Percentiles rank a stretch among this genome's conserved stretches.
phyloP scores from a whole-genome alignment of 495 filamentous ascomycete genomes.

The Extremus antarcticus region DNA sequence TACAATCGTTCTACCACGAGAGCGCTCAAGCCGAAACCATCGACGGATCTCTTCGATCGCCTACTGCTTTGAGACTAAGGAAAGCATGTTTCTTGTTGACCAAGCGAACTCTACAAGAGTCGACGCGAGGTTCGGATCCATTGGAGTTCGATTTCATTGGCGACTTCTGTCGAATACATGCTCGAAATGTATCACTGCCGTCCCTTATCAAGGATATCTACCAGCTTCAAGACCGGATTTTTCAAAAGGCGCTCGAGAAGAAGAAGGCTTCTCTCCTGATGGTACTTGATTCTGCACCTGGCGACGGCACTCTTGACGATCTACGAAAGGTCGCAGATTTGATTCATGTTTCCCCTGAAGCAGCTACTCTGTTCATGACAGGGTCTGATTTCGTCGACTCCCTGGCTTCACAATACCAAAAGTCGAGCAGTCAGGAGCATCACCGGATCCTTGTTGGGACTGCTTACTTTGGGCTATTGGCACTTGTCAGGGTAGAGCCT shows the following conservation, averaged over 20 bases:
- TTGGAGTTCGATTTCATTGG: slow-evolving; percentile 48
- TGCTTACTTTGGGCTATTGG: slow-evolving; percentile 58
- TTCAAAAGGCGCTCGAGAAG: slow-evolving; percentile 36
- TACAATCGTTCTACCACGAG: slow-evolving; percentile 51
- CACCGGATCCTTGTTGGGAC: slow-evolving; percentile 44
- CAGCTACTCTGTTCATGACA: slow-evolving; percentile 55
- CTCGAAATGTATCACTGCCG: slow-evolving; percentile 38
- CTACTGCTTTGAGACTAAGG: slow-evolving; percentile 44
- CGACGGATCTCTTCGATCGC: slow-evolving; percentile 32
- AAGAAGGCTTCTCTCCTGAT: slow-evolving; percentile 38
- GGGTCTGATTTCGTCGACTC: slow-evolving; percentile 81
- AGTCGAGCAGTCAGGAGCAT: slow-evolving; percentile 24
- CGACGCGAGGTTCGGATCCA: slow-evolving; percentile 35
- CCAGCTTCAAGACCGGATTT: slow-evolving; percentile 32
- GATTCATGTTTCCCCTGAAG: slow-evolving; percentile 41
- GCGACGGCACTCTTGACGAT: slow-evolving; percentile 32
- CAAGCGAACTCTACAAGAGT: slow-evolving; percentile 37
- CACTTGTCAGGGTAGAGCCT: slow-evolving; percentile 51
- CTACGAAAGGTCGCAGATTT: slow-evolving; percentile 40
- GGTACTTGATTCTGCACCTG: slow-evolving; percentile 38
- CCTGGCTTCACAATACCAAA: slow-evolving; percentile 52
- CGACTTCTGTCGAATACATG: slow-evolving; percentile 45
- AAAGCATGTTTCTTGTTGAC: slow-evolving; percentile 51
- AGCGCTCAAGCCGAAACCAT: slow-evolving; percentile 18
- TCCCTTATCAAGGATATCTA: slow-evolving; percentile 35